Percentiles rank a stretch among this genome's conserved stretches.
Evolutionary conservation across 306 rosid genomes (phyloP).

Genomic region (Dalbergia oliveri): DNA sequence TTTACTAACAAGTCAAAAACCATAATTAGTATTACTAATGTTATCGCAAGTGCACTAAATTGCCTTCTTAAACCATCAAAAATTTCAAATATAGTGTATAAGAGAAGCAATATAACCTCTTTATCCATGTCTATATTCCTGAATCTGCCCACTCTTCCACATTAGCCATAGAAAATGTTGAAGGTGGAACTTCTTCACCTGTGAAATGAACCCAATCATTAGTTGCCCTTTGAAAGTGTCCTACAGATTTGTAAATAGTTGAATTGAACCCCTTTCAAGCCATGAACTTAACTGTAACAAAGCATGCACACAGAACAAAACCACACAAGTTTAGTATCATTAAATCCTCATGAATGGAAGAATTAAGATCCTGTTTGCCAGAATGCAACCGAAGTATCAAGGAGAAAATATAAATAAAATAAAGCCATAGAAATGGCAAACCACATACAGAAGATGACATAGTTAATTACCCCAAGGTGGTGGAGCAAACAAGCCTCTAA

Average conservation of each 20-base stretch:
- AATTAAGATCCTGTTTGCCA: slow-evolving; percentile 1
- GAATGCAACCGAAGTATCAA: not conserved
- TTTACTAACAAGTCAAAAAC: slow-evolving; percentile 17
- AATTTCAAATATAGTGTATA: not conserved
- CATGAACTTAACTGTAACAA: slow-evolving; percentile 22
- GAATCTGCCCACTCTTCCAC: slow-evolving; percentile 86
- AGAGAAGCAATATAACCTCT: slow-evolving; percentile 67
- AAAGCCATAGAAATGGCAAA: slow-evolving; percentile 7
- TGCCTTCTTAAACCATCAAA: slow-evolving; percentile 17
- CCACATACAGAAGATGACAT: slow-evolving; percentile 19
- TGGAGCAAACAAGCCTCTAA: slow-evolving; percentile 95
- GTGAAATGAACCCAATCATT: slow-evolving; percentile 53
- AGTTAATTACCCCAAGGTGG: slow-evolving; percentile 83
- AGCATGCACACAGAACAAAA: slow-evolving; percentile 15
- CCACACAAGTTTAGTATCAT: slow-evolving; percentile 1
- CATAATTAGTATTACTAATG: not conserved
- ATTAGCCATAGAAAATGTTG: slow-evolving; percentile 82
- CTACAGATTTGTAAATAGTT: slow-evolving; percentile 37
- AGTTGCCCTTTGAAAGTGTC: slow-evolving; percentile 7
- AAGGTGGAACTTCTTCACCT: slow-evolving; percentile 89
- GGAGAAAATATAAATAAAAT: not conserved
- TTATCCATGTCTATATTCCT: slow-evolving; percentile 98
- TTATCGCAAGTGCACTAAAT: slow-evolving; percentile 28
- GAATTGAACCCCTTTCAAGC: not conserved
- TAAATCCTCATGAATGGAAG: slow-evolving; percentile 24